Evolutionary conservation across 2,329 filamentous ascomycete genomes (phyloP), one percentile per base, ranked within the genome.

Genomic region (Diaporthe sp.): DNA sequence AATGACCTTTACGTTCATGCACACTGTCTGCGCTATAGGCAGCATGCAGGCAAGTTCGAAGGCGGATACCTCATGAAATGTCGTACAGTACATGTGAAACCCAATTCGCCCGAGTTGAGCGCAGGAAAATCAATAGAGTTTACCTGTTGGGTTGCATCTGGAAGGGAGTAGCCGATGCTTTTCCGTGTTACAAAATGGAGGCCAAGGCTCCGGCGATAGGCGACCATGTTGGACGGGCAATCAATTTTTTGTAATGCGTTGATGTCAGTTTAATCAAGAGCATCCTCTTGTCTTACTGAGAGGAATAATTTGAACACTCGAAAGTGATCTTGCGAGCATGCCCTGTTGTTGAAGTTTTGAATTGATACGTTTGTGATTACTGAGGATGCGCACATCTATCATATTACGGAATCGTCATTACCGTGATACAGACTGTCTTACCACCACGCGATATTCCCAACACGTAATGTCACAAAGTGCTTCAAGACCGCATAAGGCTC

Each of bases 81-180:
- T 68, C 47, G 47, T 53, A 68, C 63, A 53, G 47, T 53, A 68
- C 63, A 53, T 53, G 44, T 68, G 30, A 68, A 68, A 68, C 63
- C n/a, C 37, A 50, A 53, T 27, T 53, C 37, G 13, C 5, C 63
- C 63, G 63, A 68, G 32, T 27, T 53, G 15, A 53, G 63, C 47
- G 63, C 7, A 10, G 15, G 4, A 27, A 68, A 68, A 22, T 19
- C 13, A 25, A 35, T 66, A 68, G 63, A 68, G 63, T 68, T 68
- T 37, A 19, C 2, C n/a, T 2, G 30, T 27, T 68, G 63, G 63
- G 63, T 68, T 53, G 63, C n/a, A 68, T 68, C 39, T 39, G 47
- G 44, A 68, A 68, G 63, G 63, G 47, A 68, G 47, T 39, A 53
- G 63, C 63, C 63, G 63, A 39, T 53, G 63, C 47, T 39, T 35